These are phyloP conservation scores for Suillus americanus DNA, from an alignment of 768 basidiomycete species.

Conservation along the genomic window DNA sequence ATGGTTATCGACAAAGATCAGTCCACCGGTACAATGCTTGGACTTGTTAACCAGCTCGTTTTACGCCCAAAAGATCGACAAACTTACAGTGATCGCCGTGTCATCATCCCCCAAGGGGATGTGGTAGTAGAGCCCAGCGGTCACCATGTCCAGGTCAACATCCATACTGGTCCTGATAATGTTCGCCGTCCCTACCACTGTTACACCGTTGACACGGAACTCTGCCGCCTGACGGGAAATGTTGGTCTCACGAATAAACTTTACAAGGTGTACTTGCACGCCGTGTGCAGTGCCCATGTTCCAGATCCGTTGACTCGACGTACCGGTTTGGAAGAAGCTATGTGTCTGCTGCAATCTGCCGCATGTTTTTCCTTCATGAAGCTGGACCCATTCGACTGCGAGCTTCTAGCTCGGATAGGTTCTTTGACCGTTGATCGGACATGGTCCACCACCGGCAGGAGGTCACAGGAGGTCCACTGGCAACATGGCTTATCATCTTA, in stretches of 20 bases:
- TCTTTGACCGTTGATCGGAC: conserved; percentile 30
- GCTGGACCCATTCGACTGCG: conserved; percentile 23
- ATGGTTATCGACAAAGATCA: conserved; percentile 40
- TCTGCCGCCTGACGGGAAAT: conserved; percentile 26
- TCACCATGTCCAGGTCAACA: conserved; percentile 1
- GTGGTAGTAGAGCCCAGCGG: background rate
- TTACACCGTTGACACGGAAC: conserved; percentile 25
- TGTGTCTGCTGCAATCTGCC: conserved; percentile 35
- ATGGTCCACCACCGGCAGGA: conserved; percentile 35
- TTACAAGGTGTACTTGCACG: conserved; percentile 41
- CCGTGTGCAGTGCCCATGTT: conserved; percentile 32
- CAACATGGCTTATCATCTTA: conserved; percentile 12
- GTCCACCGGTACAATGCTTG: conserved; percentile 40
- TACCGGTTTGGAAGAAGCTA: conserved; percentile 42
- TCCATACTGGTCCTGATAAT: background rate
- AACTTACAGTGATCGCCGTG: conserved; percentile 1
- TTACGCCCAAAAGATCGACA: conserved; percentile 25
- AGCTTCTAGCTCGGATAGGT: conserved; percentile 33
- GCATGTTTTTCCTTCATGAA: conserved; percentile 38
- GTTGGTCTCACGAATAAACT: conserved; percentile 22
- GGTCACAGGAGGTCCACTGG: conserved; percentile 38
- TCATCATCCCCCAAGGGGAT: conserved; percentile 13
- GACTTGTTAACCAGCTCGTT: conserved; percentile 36
- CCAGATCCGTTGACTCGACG: conserved; percentile 41
- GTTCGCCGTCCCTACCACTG: conserved; percentile 15